Evolutionary conservation across 306 rosid genomes (phyloP), one percentile per base, ranked within the genome.

Genomic region (Comarum palustre): DNA sequence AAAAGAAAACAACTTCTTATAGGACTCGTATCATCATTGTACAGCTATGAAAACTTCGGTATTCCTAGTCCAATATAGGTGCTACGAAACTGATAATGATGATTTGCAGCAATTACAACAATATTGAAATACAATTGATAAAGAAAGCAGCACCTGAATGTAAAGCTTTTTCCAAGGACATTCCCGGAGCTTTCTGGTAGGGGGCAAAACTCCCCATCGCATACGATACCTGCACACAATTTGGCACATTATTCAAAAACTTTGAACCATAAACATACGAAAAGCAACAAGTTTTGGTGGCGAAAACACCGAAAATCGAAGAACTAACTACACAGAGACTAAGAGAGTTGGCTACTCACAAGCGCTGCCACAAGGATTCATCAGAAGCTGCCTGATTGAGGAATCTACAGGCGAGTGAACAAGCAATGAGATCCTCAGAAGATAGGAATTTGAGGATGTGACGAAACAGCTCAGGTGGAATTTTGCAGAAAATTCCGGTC

Each of bases 321-420:
- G 15, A 12, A 48, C 32, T 43, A 39, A 31, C 29, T 27, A 41
- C 31, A 31, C 17, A 45, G 3, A 19, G 27, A 43, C 60, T 6
- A 55, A 27, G 52, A 45, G 43, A 69, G 63, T 0, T 25, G 27
- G 9, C 51, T 13, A 89, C 96, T 86, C 55, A 94, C 98, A 94
- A 77, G 84, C 95, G 97, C 66, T 92, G 97, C 98, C 98, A 94
- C 61, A 94, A 47, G 41, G 92, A 79, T 84, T 94, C 98, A 81
- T 94, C 98, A 47, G 96, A 89, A n/a, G 98, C 96, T 0, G 84
- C 98, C 78, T 67, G 73, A 25, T 60, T 89, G n/a, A 94, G 85
- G 81, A 91, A 94, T 66, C 82, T 83, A 85, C 97, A 94, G 64
- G 88, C 98, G 36, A 84, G 77, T 3, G 91, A 78, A 84, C 98